Evolutionary conservation across 495 filamentous ascomycete species (phyloP).

Genomic region (Geopyxis carbonaria): DNA sequence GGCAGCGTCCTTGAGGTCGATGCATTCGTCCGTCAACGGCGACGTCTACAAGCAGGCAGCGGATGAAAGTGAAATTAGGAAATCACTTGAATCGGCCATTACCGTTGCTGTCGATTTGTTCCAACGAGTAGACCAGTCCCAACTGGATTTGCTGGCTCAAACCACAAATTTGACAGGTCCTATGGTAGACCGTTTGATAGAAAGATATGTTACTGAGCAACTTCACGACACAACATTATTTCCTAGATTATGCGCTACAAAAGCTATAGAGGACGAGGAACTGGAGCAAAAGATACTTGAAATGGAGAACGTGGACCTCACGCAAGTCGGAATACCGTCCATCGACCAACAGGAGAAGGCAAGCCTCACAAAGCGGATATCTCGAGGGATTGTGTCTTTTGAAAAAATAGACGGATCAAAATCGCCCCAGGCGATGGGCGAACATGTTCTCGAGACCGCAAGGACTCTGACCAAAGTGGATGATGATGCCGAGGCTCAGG

Average conservation of each 20-base stretch:
- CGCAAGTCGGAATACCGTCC: constrained; percentile 65
- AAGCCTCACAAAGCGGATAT: constrained; percentile 32
- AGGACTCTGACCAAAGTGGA: constrained; percentile 57
- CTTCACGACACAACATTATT: constrained; percentile 75
- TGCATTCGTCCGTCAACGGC: constrained; percentile 16
- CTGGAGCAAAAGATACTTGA: constrained; percentile 76
- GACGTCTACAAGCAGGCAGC: constrained; percentile 24
- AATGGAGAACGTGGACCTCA: constrained; percentile 86
- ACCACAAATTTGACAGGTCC: constrained; percentile 90
- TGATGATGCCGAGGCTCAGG: constrained; percentile 20
- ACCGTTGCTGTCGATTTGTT: constrained; percentile 91
- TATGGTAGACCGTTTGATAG: constrained; percentile 79
- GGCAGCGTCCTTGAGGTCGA: constrained; percentile 12
- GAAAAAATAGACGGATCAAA: constrained; percentile 67
- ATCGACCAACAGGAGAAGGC: constrained; percentile 19
- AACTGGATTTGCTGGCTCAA: constrained; percentile 75
- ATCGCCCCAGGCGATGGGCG: constrained; percentile 89
- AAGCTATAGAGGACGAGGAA: constrained; percentile 70
- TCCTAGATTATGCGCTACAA: constrained; percentile 61
- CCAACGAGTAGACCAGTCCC: constrained; percentile 85
- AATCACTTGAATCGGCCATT: constrained; percentile 74
- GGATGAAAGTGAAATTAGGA: constrained; percentile 43
- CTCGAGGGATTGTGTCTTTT: constrained; percentile 72
- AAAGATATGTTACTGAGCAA: constrained; percentile 87
- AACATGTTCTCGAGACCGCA: constrained; percentile 68